Percentiles rank a stretch among this genome's conserved stretches.
These are phyloP conservation scores for Paraurostyla sp. DNA, from an alignment of 73 alveolate genomes.

Conservation along the genomic window DNA sequence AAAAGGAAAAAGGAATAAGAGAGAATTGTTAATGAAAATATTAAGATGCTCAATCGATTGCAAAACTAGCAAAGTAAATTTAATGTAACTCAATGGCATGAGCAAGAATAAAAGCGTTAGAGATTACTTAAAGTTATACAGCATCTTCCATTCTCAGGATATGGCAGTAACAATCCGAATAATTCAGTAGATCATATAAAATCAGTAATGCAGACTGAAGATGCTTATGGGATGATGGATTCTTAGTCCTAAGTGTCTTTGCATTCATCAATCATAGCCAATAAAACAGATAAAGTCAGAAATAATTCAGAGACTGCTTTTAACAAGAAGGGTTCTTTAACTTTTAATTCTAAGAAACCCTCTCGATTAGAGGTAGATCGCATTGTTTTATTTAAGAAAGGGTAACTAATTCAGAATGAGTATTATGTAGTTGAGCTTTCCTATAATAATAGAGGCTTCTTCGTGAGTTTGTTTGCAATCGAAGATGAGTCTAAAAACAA, in stretches of 20 bases:
- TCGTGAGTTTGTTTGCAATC: not conserved
- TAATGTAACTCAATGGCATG: not conserved
- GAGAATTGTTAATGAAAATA: not conserved
- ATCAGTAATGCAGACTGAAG: not conserved
- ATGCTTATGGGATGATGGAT: not conserved
- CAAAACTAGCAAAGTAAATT: not conserved
- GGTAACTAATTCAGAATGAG: not conserved
- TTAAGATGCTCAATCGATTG: not conserved
- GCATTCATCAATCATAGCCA: not conserved
- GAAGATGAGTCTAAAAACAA: not conserved
- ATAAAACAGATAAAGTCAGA: not conserved
- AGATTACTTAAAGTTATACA: not conserved
- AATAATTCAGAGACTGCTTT: not conserved
- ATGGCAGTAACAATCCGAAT: not conserved
- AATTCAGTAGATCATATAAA: not conserved
- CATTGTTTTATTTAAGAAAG: slow-evolving; percentile 25
- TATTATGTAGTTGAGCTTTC: slow-evolving; percentile 42
- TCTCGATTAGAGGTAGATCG: not conserved
- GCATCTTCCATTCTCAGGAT: not conserved
- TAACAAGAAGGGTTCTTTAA: not conserved
- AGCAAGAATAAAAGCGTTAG: not conserved
- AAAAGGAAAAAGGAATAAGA: not conserved
- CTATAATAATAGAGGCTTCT: not conserved
- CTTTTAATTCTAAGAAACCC: not conserved
- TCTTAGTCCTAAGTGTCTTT: too few relatives aligned